Base-by-base conservation (phyloP, 2,329 filamentous ascomycete genomes). In the Fusarium sacchari region DNA sequence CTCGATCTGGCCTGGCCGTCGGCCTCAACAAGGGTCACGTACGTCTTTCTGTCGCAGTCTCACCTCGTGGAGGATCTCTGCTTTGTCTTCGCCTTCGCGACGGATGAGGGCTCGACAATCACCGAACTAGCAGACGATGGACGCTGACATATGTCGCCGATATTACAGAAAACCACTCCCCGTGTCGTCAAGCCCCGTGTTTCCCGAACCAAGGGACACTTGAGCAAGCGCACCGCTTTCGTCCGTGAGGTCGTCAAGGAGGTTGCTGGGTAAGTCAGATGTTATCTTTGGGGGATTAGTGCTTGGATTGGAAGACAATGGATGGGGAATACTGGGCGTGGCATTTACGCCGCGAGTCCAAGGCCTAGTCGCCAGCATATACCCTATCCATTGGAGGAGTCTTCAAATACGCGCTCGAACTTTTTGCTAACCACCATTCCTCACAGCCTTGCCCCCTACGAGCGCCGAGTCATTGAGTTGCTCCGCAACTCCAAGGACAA, bases 401-500 rank as follows among this genome's bases (percentile, higher is more conserved):
- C n/a, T 10, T 47, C 24, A 30, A 37, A 37, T 28, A 9, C 28
- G 36, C 37, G 30, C 14, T 18, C 8, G 20, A 17, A 49, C 28
- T 18, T 42, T 40, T 37, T 34, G 44, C 75, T 84, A 82, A 84
- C 78, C 52, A 40, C 22, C 24, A 40, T 30, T 18, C 18, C 44
- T 53, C 65, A 49, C 69, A 92, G 94, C 83, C 93, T 96, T 80
- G 94, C 94, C 80, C 94, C 94, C 82, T 96, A 99, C 86, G 96
- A 99, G 92, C 96, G 96, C 87, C 95, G 96, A 84, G 94, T 99
- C 81, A 97, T 99, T 84, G 96, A 99, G 91, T 89, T 99, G 85
- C 93, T 99, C 87, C 94, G 96, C 83, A 99, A 99, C 93, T 93
- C 91, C 89, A 97, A 97, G 90, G 96, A 99, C 88, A 98, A 98